Evolutionary conservation across 192 early-diverging fungal species (phyloP), one percentile per base, ranked within the genome.

Genomic region (Linnemannia zychae): DNA sequence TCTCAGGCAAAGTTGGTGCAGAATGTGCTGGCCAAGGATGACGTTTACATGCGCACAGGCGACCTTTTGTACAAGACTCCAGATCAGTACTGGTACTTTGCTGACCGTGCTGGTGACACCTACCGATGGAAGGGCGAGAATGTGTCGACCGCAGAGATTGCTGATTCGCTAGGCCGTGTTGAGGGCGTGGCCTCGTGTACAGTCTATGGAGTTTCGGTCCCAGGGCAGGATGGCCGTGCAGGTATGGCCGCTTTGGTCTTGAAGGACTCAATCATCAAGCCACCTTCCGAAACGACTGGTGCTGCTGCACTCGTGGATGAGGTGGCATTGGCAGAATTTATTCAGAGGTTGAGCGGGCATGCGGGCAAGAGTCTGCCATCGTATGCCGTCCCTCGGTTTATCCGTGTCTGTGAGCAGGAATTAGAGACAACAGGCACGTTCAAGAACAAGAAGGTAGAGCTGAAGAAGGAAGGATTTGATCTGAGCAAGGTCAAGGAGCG

Each of bases 51-150:
- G 71, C 82, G 93, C 7, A 90, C 90, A 57, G 94, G 94, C 7
- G 94, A 95, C 82, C 74, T 94, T 31, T 74, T 95, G 7, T 88
- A 89, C 48, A 69, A 71, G 7, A 88, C 88, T 68, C 67, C 75
- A 28, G 88, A 92, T n/a, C 88, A 90, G 3, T 94, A 88, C 77
- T 88, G 88, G 73, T 92, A 90, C 76, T 95, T 95, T 87, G 90
- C 90, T 11, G 94, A 95, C 60, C 91, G 94, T 33, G 85, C 92
- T 31, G 94, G 94, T 12, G 94, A 95, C 57, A 94, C 94, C 20
- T 95, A 92, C 77, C 81, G 94, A 17, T 95, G 94, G 94, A 94
- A 94, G 68, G 88, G 90, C 4, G 92, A 92, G 75, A 91, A 92
- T 65, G 91, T 93, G 24, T 87, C 88, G 20, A 90, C 90, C 11